Base-by-base conservation (phyloP, 495 filamentous ascomycete species). In the Apiosordaria backusii region DNA sequence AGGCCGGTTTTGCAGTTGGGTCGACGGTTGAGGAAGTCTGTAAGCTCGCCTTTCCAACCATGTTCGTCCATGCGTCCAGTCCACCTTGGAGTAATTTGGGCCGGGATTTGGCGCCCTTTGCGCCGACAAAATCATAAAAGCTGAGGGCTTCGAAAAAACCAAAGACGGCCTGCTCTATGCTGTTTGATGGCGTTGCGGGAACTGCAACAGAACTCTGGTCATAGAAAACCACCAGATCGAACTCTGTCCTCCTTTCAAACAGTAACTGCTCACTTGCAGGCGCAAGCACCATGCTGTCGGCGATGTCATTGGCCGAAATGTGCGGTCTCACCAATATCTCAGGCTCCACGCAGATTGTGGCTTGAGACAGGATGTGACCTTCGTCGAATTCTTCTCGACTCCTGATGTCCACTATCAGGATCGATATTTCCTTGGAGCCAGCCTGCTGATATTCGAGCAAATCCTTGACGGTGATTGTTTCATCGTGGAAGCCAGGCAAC, bases 321-420 rank as follows among this genome's bases (percentile, higher is more conserved):
- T 92, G 89, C 50, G 85, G 82, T 61, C 89, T 85, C 65, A 91
- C 74, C 16, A 83, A 77, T 21, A 85, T 85, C 50, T 93, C 86
- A n/a, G 94, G 92, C 71, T 99, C 95, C 60, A 98, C 83, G 76
- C 94, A 98, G 54, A 98, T 90, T 35, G 93, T 89, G 9, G 85
- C 89, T 61, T 86, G 85, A 9, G 88, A 87, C 79, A 87, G 88
- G 53, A 99, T 92, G 71, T 99, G 96, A 1, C 95, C 95, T 50
- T 85, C 80, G 68, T 97, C 92, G 73, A 90, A 99, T 35, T 90
- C 84, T 52, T 91, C 88, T 40, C 95, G 90, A 67, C 83, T 80
- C 24, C 96, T 87, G 58, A 97, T 87, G 79, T 98, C 95, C 68
- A 99, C 90, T 19, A 98, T 67, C 2, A 99, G 78, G 4, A 97